Conservation (phyloP, 805 yeast species). For the Cyberlindnera xishuangbannaensis region DNA sequence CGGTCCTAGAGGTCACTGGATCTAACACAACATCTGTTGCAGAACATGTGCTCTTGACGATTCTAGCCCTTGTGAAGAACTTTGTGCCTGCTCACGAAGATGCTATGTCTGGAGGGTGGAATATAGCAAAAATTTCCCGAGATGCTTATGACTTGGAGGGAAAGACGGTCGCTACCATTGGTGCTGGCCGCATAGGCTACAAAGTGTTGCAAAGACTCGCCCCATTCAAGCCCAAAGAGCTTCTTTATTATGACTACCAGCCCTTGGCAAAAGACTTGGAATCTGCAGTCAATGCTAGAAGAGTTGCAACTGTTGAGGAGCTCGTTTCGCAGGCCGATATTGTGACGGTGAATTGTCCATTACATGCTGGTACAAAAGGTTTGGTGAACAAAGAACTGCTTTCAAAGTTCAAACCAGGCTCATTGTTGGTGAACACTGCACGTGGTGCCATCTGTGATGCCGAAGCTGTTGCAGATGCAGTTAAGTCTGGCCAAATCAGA, state of each 20-base stretch:
- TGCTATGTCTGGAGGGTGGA: slow-evolving; percentile 59
- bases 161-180: slow-evolving; percentile 73
- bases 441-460: slow-evolving; percentile 75
- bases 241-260: slow-evolving; percentile 73
- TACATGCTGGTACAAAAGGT: slow-evolving; percentile 65
- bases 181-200: slow-evolving; percentile 78
- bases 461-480: slow-evolving; percentile 71
- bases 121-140: slow-evolving; percentile 71
- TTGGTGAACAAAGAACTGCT: slow-evolving; percentile 60
- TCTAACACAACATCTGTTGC: slow-evolving; percentile 78
- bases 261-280: slow-evolving; percentile 55
- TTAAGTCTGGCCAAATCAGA: slow-evolving; percentile 58
- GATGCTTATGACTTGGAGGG: slow-evolving; percentile 71
- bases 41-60: slow-evolving; percentile 74
- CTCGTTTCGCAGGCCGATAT: slow-evolving; percentile 63
- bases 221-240: slow-evolving; percentile 70
- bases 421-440: slow-evolving; percentile 73
- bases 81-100: slow-evolving; percentile 76
- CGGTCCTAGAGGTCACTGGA: slow-evolving; percentile 78
- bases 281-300: slow-evolving; percentile 50
- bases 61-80: slow-evolving; percentile 65
- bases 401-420: slow-evolving; percentile 66
- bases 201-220: slow-evolving; percentile 65
- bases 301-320: slow-evolving; percentile 57
- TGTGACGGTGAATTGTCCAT: slow-evolving; percentile 73